These are phyloP conservation scores for Neonectria sp. DNA, from an alignment of 2,329 filamentous ascomycete species.

Conservation along the genomic window DNA sequence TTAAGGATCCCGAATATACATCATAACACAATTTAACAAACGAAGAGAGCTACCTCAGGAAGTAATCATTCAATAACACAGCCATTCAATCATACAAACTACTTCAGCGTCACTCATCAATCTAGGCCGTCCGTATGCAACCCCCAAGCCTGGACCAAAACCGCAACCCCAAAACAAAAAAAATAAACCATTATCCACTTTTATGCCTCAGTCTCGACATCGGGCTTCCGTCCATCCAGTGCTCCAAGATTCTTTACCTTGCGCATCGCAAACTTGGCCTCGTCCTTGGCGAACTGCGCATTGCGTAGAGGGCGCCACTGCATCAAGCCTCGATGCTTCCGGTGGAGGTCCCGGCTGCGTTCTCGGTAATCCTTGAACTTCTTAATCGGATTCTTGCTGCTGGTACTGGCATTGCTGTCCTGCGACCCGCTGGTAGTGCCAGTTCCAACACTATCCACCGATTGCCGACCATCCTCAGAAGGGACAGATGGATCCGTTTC, in stretches of 20 bases:
- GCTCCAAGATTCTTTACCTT: slow-evolving; percentile 84
- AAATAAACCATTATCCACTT: slow-evolving; percentile 22
- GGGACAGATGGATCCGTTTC: slow-evolving; percentile 50
- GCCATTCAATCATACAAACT: slow-evolving; percentile 7
- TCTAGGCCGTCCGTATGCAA: slow-evolving; percentile 20
- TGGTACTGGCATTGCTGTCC: slow-evolving; percentile 49
- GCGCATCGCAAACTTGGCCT: slow-evolving; percentile 83
- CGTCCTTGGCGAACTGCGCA: slow-evolving; percentile 87
- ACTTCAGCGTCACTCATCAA: slow-evolving; percentile 26
- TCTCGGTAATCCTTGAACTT: slow-evolving; percentile 75
- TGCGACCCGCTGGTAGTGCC: slow-evolving; percentile 51
- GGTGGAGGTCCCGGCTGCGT: slow-evolving; percentile 81
- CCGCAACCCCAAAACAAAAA: slow-evolving; percentile 9
- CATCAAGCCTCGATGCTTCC: slow-evolving; percentile 92
- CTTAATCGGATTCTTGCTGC: slow-evolving; percentile 68
- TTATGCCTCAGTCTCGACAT: slow-evolving; percentile 84
- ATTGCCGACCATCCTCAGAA: slow-evolving; percentile 51
- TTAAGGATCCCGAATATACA: too few species aligned
- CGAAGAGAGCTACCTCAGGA: background rate
- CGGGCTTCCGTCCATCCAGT: slow-evolving; percentile 86
- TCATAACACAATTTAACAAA: background rate
- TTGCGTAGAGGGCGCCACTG: slow-evolving; percentile 95
- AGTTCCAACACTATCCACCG: slow-evolving; percentile 59
- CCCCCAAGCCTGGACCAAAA: background rate
- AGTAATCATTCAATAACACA: background rate